A percentile compares a stretch with the other conserved stretches of the same genome.
These are phyloP conservation scores for Cymbopogon citratus DNA, from an alignment of 176 grass and related monocot genomes.

Conservation along the genomic window DNA sequence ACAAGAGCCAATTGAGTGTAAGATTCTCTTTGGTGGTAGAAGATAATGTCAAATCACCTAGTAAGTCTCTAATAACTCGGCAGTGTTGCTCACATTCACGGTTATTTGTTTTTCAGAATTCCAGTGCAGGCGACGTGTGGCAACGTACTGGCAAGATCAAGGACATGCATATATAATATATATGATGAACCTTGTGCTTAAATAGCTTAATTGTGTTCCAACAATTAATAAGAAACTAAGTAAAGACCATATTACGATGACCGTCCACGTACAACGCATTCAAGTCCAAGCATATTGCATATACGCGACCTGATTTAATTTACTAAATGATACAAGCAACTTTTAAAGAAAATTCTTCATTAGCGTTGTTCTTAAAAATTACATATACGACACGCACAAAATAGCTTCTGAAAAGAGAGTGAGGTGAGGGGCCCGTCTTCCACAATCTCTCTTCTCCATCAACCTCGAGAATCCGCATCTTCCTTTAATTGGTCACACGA, in stretches of 20 bases:
- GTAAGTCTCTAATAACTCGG: no score
- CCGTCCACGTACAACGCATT: conserved; percentile 26
- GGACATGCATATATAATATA: no score
- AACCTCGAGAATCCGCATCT: conserved; percentile 32
- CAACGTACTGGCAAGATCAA: no score
- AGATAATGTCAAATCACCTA: no score
- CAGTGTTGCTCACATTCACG: no score
- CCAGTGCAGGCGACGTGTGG: no score
- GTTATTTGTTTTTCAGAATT: no score
- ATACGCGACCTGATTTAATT: neutral
- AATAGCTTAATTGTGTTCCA: neutral
- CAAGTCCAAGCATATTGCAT: neutral
- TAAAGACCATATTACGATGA: neutral
- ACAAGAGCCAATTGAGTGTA: no score
- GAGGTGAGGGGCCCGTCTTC: conserved; percentile 22
- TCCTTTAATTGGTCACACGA: neutral
- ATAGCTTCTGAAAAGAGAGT: neutral
- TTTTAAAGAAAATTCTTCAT: neutral
- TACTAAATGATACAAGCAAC: neutral
- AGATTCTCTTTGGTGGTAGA: no score
- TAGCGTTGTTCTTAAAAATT: neutral
- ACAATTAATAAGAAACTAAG: neutral
- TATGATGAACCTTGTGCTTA: neutral
- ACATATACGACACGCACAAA: neutral
- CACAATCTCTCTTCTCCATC: conserved; percentile 19